Evolutionary conservation across 495 filamentous ascomycete genomes (phyloP).

Genomic region (Neurospora sp.): DNA sequence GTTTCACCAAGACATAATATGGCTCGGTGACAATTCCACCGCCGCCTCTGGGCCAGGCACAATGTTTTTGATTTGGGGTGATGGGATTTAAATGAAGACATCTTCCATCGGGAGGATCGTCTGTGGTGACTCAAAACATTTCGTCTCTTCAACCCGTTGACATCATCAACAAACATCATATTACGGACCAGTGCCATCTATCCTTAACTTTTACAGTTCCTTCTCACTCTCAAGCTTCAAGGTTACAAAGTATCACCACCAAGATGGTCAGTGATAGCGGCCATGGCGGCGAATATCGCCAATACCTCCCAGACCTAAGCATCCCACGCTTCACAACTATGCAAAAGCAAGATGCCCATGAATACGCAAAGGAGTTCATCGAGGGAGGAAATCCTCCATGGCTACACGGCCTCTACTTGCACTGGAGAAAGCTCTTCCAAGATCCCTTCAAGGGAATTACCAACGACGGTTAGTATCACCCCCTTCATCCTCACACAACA

Average conservation of each 20-base stretch:
- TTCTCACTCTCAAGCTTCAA: background rate
- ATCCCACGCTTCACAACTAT: slow-evolving; percentile 52
- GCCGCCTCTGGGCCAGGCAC: background rate
- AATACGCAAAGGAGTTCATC: slow-evolving; percentile 54
- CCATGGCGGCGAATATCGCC: slow-evolving; percentile 14
- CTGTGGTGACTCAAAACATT: background rate
- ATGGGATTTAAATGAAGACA: background rate
- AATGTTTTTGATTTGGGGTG: background rate
- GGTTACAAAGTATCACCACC: background rate
- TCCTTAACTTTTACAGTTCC: background rate
- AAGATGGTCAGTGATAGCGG: background rate
- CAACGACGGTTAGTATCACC: slow-evolving; percentile 43
- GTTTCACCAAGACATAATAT: background rate
- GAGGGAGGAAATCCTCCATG: slow-evolving; percentile 52
- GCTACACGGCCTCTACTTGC: slow-evolving; percentile 55
- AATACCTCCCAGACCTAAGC: slow-evolving; percentile 51
- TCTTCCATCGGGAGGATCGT: background rate
- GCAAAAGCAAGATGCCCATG: slow-evolving; percentile 51
- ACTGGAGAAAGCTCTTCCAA: slow-evolving; percentile 54
- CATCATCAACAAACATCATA: background rate
- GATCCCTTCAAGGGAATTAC: slow-evolving; percentile 67
- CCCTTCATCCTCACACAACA: background rate
- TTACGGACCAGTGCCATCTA: background rate
- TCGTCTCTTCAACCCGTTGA: background rate
- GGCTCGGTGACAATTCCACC: background rate